phyloP scores from a whole-genome alignment of 2,329 filamentous ascomycete species.

The Colletotrichum cordylinicola region DNA sequence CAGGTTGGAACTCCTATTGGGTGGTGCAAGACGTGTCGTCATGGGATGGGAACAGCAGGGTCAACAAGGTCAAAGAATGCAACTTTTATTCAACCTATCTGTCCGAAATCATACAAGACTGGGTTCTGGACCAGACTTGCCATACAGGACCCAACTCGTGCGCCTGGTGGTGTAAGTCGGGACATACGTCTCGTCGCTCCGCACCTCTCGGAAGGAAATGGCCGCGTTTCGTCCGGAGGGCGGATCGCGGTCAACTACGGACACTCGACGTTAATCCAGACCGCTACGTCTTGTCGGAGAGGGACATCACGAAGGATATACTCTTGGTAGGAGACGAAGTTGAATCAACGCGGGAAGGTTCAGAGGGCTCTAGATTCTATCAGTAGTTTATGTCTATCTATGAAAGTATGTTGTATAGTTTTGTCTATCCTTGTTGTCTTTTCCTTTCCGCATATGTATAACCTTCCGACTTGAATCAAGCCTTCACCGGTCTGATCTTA shows the following conservation, averaged over 20 bases:
- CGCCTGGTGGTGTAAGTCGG: background rate
- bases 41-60: background rate
- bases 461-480: background rate
- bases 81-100: fast-evolving
- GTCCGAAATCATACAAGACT: background rate
- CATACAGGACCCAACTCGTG: background rate
- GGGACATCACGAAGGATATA: background rate
- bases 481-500: background rate
- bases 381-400: background rate
- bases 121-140: background rate
- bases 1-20: fast-evolving
- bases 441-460: background rate
- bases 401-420: background rate
- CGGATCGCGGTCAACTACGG: background rate
- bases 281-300: background rate
- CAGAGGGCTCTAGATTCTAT: background rate
- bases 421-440: background rate
- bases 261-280: fast-evolving
- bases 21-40: background rate
- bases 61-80: background rate
- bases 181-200: background rate
- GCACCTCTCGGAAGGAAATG: background rate
- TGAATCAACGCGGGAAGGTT: background rate
- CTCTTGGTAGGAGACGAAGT: background rate
- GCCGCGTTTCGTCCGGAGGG: background rate